Conservation (phyloP, 192 early-diverging fungal species). For the Dimargaris cristalligena region DNA sequence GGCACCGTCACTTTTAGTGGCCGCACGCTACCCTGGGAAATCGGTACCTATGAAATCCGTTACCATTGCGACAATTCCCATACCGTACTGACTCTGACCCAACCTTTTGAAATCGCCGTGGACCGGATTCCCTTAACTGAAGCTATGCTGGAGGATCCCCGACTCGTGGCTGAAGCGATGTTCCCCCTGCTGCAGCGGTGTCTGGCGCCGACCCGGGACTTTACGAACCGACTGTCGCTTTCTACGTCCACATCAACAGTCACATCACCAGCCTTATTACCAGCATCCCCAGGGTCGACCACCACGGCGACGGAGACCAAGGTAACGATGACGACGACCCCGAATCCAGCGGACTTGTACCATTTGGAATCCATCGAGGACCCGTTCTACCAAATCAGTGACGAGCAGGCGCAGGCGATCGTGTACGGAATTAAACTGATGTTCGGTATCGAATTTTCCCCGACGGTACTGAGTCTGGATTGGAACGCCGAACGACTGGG, state of each 20-base stretch:
- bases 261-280: too few relatives aligned
- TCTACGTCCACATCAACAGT: too few relatives aligned
- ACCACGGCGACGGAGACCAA: too few relatives aligned
- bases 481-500: slow-evolving; percentile 30
- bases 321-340: too few relatives aligned
- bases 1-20: slow-evolving; percentile 50
- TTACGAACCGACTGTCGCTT: too few relatives aligned
- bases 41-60: slow-evolving; percentile 80
- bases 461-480: slow-evolving; percentile 42
- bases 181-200: slow-evolving; percentile 27
- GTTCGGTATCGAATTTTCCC: slow-evolving; percentile 81
- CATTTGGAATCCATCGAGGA: slow-evolving; percentile 30
- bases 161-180: slow-evolving; percentile 18
- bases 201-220: too few relatives aligned
- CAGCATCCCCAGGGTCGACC: too few relatives aligned
- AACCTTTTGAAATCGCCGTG: slow-evolving; percentile 62
- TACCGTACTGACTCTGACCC: slow-evolving; percentile 55
- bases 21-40: slow-evolving; percentile 60
- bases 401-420: slow-evolving; percentile 46
- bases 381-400: slow-evolving; percentile 25
- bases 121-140: slow-evolving; percentile 12
- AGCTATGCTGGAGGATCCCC: slow-evolving; percentile 19
- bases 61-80: slow-evolving; percentile 81
- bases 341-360: slow-evolving; percentile 21
- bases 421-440: slow-evolving; percentile 67